Conservation (phyloP, 2,329 filamentous ascomycete genomes). For the Davidsoniella eucalypti region DNA sequence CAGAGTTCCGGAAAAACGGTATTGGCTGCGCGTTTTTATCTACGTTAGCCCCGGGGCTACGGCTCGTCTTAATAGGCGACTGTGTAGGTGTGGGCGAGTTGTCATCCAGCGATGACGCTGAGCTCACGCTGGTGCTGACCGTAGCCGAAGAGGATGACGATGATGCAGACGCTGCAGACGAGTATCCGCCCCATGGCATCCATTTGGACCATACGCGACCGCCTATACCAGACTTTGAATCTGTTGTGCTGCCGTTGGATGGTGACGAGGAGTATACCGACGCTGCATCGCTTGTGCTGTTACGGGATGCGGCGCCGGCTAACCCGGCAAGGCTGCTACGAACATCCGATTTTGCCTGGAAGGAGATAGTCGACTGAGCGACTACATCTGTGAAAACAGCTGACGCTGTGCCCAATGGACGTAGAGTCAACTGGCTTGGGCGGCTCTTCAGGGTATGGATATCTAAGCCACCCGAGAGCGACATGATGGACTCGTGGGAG, state of each 20-base stretch:
- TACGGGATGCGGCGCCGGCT: neutral
- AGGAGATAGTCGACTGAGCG: slow-evolving; percentile 39
- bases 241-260: neutral
- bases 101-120: neutral
- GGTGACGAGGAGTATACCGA: slow-evolving; percentile 9
- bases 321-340: slow-evolving; percentile 8
- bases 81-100: neutral
- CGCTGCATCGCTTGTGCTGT: neutral
- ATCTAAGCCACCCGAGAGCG: slow-evolving; percentile 72
- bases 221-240: neutral
- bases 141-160: neutral
- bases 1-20: slow-evolving; percentile 38
- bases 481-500: slow-evolving; percentile 83
- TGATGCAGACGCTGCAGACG: neutral
- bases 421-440: slow-evolving; percentile 55
- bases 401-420: slow-evolving; percentile 36
- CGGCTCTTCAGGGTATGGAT: slow-evolving; percentile 67
- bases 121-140: slow-evolving; percentile 3
- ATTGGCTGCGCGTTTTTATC: slow-evolving; percentile 7
- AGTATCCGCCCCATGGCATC: slow-evolving; percentile 10
- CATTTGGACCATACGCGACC: slow-evolving; percentile 9
- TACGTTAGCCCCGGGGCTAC: slow-evolving; percentile 13
- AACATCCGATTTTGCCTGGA: slow-evolving; percentile 8
- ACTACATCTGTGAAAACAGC: slow-evolving; percentile 42
- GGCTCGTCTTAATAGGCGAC: slow-evolving; percentile 16